Base-by-base conservation (phyloP, 2,329 filamentous ascomycete species). In the Penicillium capsulatum region DNA sequence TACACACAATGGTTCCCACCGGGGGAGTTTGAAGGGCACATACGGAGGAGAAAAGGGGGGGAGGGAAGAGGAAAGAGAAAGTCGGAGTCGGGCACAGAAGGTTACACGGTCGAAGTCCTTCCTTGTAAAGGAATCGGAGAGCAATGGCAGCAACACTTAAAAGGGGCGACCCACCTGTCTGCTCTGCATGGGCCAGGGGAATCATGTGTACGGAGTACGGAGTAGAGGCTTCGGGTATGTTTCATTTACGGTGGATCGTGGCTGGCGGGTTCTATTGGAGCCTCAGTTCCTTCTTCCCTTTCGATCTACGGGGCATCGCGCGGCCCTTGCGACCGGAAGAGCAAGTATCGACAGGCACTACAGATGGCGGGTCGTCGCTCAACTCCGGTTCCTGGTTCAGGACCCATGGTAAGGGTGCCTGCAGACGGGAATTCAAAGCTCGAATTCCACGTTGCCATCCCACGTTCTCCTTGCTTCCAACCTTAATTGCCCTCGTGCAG, bases 161-260 rank as follows among this genome's bases (percentile, higher is more conserved):
- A 39, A 49, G 49, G 47, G 49, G 44, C 11, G 34, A 36, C 36
- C 43, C 43, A 46, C 43, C 22, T 38, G 20, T 38, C 35, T 31
- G 4, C n/a, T 28, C 26, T 34, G 35, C 43, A 28, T 36, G 33
- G 42, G 16, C 37, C 27, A 44, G 19, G 19, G 19, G 19, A 22
- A 5, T 22, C n/a, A n/a, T n/a, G n/a, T n/a, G n/a, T n/a, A n/a
- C n/a, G n/a, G n/a, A n/a, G n/a, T n/a, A n/a, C n/a, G n/a, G n/a
- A n/a, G n/a, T 22, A 9, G 19, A 9, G 19, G 19, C 5, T 22
- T 9, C 40, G 40, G 43, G 34, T 33, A 22, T 38, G 46, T 51
- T 49, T 49, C 48, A 47, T 49, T 51, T 51, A 31, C 7, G 36
- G 48, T 49, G 48, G 48, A 47, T 40, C 34, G 31, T 27, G 34